Percentiles rank a stretch among this genome's conserved stretches.
phyloP scores from a whole-genome alignment of 1,139 yeast species.

The Taphrina sp. region DNA sequence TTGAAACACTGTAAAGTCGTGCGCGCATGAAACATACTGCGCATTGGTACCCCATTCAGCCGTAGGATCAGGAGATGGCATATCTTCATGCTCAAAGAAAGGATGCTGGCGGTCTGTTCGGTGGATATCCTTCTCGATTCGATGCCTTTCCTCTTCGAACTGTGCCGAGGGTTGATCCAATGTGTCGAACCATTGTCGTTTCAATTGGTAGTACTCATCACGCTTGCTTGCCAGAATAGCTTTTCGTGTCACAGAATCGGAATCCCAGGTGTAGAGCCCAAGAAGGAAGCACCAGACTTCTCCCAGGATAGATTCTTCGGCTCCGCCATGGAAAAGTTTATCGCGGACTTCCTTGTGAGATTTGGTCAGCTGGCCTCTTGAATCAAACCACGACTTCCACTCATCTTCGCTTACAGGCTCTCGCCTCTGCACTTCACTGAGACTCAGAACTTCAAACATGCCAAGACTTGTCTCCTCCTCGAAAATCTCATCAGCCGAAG shows the following conservation, averaged over 20 bases:
- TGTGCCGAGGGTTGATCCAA: constrained; percentile 59
- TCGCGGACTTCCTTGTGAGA: constrained; percentile 77
- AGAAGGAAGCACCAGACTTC: constrained; percentile 86
- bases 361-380: constrained; percentile 65
- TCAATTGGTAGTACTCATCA: constrained; percentile 64
- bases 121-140: constrained; percentile 91
- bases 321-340: constrained; percentile 74
- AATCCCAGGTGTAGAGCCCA: constrained; percentile 86
- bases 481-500: constrained; percentile 46
- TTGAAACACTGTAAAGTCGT: neutral
- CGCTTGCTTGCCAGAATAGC: constrained; percentile 58
- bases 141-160: constrained; percentile 82
- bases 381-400: constrained; percentile 83
- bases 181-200: constrained; percentile 64
- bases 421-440: constrained; percentile 63
- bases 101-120: constrained; percentile 81
- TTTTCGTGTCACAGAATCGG: constrained; percentile 65
- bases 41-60: constrained; percentile 42
- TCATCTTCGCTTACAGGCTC: constrained; percentile 66
- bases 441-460: constrained; percentile 65
- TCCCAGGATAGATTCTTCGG: constrained; percentile 55
- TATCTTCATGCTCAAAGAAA: constrained; percentile 57
- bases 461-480: constrained; percentile 66
- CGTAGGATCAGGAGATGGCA: constrained; percentile 55
- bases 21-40: constrained; percentile 2